phyloP scores from a whole-genome alignment of 2,329 filamentous ascomycete species.

The Stemphylium lycopersici region DNA sequence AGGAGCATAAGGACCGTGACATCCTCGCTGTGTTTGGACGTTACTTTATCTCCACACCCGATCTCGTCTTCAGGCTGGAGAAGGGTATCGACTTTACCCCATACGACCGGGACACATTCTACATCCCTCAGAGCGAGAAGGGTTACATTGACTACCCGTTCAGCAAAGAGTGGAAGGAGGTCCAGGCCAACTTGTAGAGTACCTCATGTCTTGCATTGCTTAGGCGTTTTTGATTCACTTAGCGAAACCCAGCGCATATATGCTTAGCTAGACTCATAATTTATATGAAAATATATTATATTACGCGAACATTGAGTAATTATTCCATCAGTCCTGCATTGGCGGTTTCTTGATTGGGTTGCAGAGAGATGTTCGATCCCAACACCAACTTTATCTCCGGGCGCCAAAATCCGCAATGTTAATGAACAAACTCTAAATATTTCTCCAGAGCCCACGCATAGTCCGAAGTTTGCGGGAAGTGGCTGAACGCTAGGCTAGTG shows the following conservation, averaged over 20 bases:
- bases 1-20: slow-evolving; percentile 53
- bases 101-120: slow-evolving; percentile 57
- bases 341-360: no score
- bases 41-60: slow-evolving; percentile 58
- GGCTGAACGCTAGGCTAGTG: neutral
- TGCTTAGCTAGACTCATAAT: no score
- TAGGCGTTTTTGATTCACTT: no score
- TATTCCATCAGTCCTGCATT: no score
- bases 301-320: no score
- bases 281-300: no score
- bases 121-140: slow-evolving; percentile 41
- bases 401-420: neutral
- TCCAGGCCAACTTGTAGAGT: neutral
- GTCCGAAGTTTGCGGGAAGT: neutral
- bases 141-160: slow-evolving; percentile 52
- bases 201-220: no score
- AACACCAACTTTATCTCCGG: neutral
- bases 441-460: neutral
- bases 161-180: slow-evolving; percentile 27
- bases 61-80: slow-evolving; percentile 55
- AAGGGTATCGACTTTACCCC: slow-evolving; percentile 52
- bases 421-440: neutral
- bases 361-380: no score
- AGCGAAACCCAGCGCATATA: no score
- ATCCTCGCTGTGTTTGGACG: slow-evolving; percentile 57